Evolutionary conservation across 495 filamentous ascomycete genomes (phyloP).

Genomic region (Cercophora samala): DNA sequence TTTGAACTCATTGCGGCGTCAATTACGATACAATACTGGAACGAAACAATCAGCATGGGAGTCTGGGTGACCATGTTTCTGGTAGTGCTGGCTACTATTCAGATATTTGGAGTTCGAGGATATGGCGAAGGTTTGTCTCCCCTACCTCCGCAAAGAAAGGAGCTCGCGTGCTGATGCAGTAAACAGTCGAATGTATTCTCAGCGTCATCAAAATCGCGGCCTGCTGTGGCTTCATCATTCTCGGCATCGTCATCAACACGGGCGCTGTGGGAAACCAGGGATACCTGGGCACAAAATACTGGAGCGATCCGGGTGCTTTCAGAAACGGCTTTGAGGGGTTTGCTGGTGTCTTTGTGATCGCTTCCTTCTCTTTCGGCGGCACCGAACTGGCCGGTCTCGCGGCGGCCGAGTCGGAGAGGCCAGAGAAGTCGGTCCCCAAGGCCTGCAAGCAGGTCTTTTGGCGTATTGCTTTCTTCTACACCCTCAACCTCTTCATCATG

Average conservation of each 20-base stretch:
- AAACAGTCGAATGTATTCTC: constrained; percentile 35
- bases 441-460: constrained; percentile 81
- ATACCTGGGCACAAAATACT: constrained; percentile 58
- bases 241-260: constrained; percentile 50
- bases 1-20: constrained; percentile 53
- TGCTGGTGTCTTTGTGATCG: constrained; percentile 61
- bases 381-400: constrained; percentile 74
- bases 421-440: constrained; percentile 69
- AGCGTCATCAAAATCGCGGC: constrained; percentile 42
- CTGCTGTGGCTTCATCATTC: constrained; percentile 49
- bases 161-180: background rate
- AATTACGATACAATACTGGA: constrained; percentile 44
- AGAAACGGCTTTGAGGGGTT: constrained; percentile 67
- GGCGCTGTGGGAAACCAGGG: constrained; percentile 61
- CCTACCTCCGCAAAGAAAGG: background rate
- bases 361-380: constrained; percentile 65
- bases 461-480: constrained; percentile 83
- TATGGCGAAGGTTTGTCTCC: constrained; percentile 39
- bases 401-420: constrained; percentile 76
- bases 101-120: constrained; percentile 64
- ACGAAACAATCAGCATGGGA: constrained; percentile 39
- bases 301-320: constrained; percentile 61
- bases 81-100: constrained; percentile 50
- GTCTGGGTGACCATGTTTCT: constrained; percentile 59
- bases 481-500: constrained; percentile 58